Evolutionary conservation across 768 basidiomycete genomes (phyloP).

Genomic region (Boletus eberwhitei): DNA sequence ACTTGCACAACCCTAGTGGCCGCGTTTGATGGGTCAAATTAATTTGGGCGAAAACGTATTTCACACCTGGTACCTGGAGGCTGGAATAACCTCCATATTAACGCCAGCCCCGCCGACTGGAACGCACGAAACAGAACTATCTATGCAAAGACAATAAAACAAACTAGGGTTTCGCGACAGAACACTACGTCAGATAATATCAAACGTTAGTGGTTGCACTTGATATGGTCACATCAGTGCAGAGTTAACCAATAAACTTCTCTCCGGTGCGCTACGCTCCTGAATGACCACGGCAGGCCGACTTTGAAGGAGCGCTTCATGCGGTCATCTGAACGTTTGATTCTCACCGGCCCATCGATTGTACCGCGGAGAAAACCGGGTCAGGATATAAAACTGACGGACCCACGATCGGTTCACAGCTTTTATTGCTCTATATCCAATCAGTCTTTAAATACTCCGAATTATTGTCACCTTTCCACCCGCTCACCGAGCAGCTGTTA

Average conservation of each 20-base stretch:
- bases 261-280: not conserved
- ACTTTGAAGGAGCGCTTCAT: constrained; percentile 1
- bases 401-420: not conserved
- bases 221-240: not conserved
- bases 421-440: not conserved
- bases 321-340: not conserved
- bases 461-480: not conserved
- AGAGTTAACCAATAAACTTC: not conserved
- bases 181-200: not conserved
- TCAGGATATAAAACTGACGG: not conserved
- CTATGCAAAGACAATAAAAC: not conserved
- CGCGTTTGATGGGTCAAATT: not conserved
- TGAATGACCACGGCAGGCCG: not conserved
- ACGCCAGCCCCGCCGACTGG: not conserved
- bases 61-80: not conserved
- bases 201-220: not conserved
- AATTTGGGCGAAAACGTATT: not conserved
- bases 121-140: not conserved
- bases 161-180: not conserved
- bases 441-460: not conserved
- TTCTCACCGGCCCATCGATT: constrained; percentile 7
- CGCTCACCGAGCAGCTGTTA: not conserved
- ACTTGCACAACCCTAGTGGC: not conserved
- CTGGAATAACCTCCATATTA: not conserved
- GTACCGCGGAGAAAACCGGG: not conserved